Conservation (phyloP, 345 rosid species). For the Balakata baccata region DNA sequence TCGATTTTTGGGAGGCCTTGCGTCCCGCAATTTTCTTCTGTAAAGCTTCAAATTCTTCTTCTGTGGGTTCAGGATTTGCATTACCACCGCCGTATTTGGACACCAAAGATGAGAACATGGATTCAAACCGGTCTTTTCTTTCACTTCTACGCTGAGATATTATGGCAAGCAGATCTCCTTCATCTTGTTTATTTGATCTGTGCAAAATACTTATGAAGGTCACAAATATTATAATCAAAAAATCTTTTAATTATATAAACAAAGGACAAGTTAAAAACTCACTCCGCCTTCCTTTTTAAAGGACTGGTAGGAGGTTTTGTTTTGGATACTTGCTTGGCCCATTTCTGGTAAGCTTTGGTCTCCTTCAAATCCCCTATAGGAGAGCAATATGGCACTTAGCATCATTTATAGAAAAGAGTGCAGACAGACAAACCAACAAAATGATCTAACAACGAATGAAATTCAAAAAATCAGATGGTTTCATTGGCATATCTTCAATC, state of each 20-base stretch:
- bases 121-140: slow-evolving; percentile 68
- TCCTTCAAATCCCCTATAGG: slow-evolving; percentile 61
- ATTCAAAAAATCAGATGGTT: background rate
- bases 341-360: slow-evolving; percentile 75
- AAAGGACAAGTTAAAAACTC: slow-evolving; percentile 23
- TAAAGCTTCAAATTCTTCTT: slow-evolving; percentile 92
- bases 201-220: background rate
- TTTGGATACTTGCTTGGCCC: slow-evolving; percentile 66
- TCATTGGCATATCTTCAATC: background rate
- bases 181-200: slow-evolving; percentile 52
- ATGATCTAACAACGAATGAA: background rate
- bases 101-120: slow-evolving; percentile 77
- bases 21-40: slow-evolving; percentile 55
- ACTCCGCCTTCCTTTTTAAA: slow-evolving; percentile 51
- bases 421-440: background rate
- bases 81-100: slow-evolving; percentile 60
- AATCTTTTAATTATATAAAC: background rate
- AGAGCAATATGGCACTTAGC: background rate
- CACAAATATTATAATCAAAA: no score
- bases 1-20: slow-evolving; percentile 48
- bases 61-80: slow-evolving; percentile 58
- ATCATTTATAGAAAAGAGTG: background rate
- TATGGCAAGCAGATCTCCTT: slow-evolving; percentile 51
- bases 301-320: slow-evolving; percentile 71
- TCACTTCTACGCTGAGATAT: slow-evolving; percentile 60